Base-by-base conservation (phyloP, 306 rosid species). In the Astragalus membranaceus region DNA sequence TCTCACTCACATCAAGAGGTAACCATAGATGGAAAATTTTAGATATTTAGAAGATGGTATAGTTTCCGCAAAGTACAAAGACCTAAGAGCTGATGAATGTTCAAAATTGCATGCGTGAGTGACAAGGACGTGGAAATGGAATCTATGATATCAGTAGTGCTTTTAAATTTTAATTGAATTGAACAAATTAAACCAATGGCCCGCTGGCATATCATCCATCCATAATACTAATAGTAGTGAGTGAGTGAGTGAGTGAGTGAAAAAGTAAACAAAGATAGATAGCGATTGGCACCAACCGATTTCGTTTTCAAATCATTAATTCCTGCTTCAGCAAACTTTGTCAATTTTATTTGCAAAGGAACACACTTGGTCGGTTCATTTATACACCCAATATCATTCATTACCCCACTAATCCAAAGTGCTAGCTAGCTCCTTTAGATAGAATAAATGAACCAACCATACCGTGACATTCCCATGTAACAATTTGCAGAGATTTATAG, bases 341-440 rank as follows among this genome's bases (percentile, higher is more conserved):
- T 26, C 69, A 68, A 59, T 67, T 37, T 50, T 52, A 30, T 69
- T 35, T 3, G 55, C 47, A 43, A 52, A 52, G 10, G 26, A 46
- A 51, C 60, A 53, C 39, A 20, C 23, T 70, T 63, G 81, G 77
- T 70, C 77, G 81, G 73, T 77, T 77, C 37, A 53, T 54, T 64
- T 77, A 11, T 68, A 51, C 70, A 59, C 60, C 10, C 44, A n/a
- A 13, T 42, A 64, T 75, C 23, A 74, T 26, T 26, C 30, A 0
- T 42, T 53, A 26, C 46, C 12, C 17, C 30, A 26, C 30, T 3
- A 26, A 26, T 26, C 30, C 30, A 26, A 26, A 3, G 30, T 26
- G 30, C 30, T 20, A 20, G 23, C 23, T 20, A 0, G 23, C 23
- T 20, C 23, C 23, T 20, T 20, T 20, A 20, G 23, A n/a, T n/a